Conservation (phyloP, 768 basidiomycete genomes). For the Hysterangium stoloniferum region DNA sequence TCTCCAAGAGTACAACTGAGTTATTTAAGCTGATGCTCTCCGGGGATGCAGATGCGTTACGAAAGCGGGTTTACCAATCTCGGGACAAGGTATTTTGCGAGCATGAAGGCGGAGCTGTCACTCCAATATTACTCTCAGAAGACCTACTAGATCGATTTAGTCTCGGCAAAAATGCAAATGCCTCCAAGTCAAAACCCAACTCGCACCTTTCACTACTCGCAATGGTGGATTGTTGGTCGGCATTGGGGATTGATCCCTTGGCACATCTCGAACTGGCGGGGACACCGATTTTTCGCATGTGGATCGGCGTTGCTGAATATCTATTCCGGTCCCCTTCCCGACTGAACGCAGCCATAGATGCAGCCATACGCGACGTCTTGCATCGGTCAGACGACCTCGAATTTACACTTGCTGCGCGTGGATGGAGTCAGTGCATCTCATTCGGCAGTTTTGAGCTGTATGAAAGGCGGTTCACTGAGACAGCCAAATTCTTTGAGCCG, state of each 20-base stretch:
- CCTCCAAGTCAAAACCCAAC: constrained; percentile 37
- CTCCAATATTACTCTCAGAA: constrained; percentile 76
- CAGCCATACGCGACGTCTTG: constrained; percentile 66
- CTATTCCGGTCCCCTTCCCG: constrained; percentile 67
- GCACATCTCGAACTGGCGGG: constrained; percentile 88
- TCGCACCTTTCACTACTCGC: constrained; percentile 91
- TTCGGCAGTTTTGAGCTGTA: constrained; percentile 92
- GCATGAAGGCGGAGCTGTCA: constrained; percentile 19
- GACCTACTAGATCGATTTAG: constrained; percentile 86
- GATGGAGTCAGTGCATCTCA: constrained; percentile 93
- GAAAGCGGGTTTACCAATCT: constrained; percentile 66
- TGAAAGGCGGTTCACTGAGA: constrained; percentile 68
- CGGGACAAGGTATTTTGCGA: constrained; percentile 63
- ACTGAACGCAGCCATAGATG: constrained; percentile 62
- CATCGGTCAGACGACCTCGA: constrained; percentile 88
- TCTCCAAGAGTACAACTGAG: constrained; percentile 74
- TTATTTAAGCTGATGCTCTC: constrained; percentile 94
- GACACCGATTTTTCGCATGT: constrained; percentile 92
- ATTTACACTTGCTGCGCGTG: constrained; percentile 87
- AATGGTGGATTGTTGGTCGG: constrained; percentile 98
- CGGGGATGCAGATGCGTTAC: constrained; percentile 45
- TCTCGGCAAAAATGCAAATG: constrained; percentile 42
- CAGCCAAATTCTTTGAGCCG: constrained; percentile 74
- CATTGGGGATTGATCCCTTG: constrained; percentile 79
- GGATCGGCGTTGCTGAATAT: constrained; percentile 96